A percentile compares a stretch with the other conserved stretches of the same genome.
phyloP scores from a whole-genome alignment of 805 yeast species.

The Schizosaccharomyces osmophilus region DNA sequence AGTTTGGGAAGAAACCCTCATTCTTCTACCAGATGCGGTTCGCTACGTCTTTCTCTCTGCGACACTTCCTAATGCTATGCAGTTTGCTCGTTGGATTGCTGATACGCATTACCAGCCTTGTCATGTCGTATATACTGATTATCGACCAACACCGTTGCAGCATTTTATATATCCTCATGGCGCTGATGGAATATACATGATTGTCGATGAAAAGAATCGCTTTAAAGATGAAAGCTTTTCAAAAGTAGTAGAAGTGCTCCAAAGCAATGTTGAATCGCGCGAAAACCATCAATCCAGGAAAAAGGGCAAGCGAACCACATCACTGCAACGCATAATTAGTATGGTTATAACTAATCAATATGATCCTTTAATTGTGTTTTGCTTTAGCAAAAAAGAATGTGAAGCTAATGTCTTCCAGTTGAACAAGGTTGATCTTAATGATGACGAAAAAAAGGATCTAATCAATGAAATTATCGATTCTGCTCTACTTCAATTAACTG shows the following conservation, averaged over 20 bases:
- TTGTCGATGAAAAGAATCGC: constrained; percentile 87
- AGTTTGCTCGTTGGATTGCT: constrained; percentile 95
- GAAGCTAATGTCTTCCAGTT: constrained; percentile 80
- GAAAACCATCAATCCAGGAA: constrained; percentile 34
- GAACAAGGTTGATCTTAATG: constrained; percentile 85
- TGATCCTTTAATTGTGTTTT: constrained; percentile 93
- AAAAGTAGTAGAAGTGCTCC: constrained; percentile 90
- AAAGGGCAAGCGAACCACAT: constrained; percentile 20
- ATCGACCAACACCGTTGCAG: constrained; percentile 95
- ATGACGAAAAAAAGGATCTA: constrained; percentile 79
- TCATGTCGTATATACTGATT: constrained; percentile 93
- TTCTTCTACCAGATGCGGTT: constrained; percentile 83
- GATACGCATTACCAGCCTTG: constrained; percentile 88
- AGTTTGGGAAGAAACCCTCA: constrained; percentile 97
- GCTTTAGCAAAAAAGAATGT: constrained; percentile 93
- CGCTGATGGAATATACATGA: constrained; percentile 91
- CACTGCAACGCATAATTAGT: constrained; percentile 65
- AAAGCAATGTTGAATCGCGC: constrained; percentile 18
- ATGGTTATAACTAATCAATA: constrained; percentile 93
- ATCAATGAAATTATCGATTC: constrained; percentile 71
- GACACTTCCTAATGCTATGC: constrained; percentile 93
- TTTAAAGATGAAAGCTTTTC: constrained; percentile 95
- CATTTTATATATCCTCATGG: constrained; percentile 93
- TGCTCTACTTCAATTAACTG: constrained; percentile 71
- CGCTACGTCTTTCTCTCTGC: constrained; percentile 84